Base-by-base conservation (phyloP, 805 yeast species). In the Monosporozyma servazzii region DNA sequence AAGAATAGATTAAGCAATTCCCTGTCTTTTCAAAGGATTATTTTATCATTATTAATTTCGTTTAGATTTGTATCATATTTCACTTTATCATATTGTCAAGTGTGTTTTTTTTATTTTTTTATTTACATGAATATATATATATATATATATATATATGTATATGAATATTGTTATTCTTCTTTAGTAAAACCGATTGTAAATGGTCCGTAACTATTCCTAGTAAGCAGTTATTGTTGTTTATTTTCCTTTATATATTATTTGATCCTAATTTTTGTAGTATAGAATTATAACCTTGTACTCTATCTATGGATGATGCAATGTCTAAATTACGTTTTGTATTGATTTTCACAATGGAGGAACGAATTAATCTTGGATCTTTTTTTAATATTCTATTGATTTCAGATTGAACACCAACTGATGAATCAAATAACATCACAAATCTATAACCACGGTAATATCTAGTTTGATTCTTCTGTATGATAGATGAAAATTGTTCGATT, bases 401-500 rank as follows among this genome's bases (percentile, higher is more conserved):
- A 48, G 83, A 78, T 68, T 91, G 97, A 8, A 88, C 97, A 37
- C 84, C 81, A 15, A 91, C 77, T 45, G 93, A 84, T 1, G 89
- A 77, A 66, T 93, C 98, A 65, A 91, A 93, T 20, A 86, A 74
- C 82, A 91, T 80, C 53, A 86, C 69, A 62, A 93, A 91, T 60
- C 88, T 90, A 53, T 85, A 83, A 2, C 97, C 98, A 65, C 88
- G 90, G 65, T 88, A 88, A 69, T 90, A 95, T 54, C 81, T 77
- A 64, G 90, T 95, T 63, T 89, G 95, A 63, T 88, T 88, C 64
- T 87, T 87, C 57, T 82, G 80, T 70, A 87, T 77, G 54, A 91
- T 78, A 56, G 81, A 84, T 18, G 98, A 96, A 51, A 93, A 75
- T 23, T 55, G 56, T 55, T 79, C 79, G 42, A 82, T 78, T 0